Conservation (phyloP, 768 basidiomycete species). For the Collybia sp. region DNA sequence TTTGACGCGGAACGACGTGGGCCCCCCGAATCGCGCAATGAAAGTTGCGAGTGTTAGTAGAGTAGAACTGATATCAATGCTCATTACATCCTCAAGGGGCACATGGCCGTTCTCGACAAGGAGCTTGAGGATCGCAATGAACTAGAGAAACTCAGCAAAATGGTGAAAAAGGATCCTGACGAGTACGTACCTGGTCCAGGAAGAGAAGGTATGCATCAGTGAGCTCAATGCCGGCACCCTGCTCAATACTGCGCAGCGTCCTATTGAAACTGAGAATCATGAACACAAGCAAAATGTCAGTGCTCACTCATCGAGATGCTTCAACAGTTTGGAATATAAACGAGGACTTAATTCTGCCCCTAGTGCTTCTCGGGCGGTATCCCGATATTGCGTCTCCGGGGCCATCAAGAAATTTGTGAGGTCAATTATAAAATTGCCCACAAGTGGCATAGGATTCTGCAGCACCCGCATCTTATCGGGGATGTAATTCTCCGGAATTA, state of each 20-base stretch:
- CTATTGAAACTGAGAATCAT: conserved; percentile 20
- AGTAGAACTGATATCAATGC: conserved; percentile 58
- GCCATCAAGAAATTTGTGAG: conserved; percentile 65
- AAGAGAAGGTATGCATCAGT: conserved; percentile 45
- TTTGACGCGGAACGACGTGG: conserved; percentile 58
- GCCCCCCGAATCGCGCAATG: conserved; percentile 56
- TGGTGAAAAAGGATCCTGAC: background rate
- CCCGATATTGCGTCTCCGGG: conserved; percentile 65
- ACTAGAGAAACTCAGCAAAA: conserved; percentile 30
- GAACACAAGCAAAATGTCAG: background rate
- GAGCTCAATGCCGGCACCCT: conserved; percentile 38
- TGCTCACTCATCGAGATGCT: conserved; percentile 70
- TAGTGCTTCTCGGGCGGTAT: conserved; percentile 75
- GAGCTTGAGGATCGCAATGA: conserved; percentile 70
- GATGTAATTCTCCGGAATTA: conserved; percentile 54
- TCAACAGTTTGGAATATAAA: conserved; percentile 63
- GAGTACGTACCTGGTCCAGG: conserved; percentile 61
- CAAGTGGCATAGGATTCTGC: conserved; percentile 50
- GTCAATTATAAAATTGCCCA: conserved; percentile 62
- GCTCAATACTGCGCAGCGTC: conserved; percentile 47
- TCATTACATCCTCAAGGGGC: conserved; percentile 53
- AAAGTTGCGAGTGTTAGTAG: conserved; percentile 59
- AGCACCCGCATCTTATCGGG: conserved; percentile 71
- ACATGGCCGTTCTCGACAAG: conserved; percentile 69
- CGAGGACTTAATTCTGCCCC: conserved; percentile 74